phyloP scores from a whole-genome alignment of 2,329 filamentous ascomycete genomes.

The Fusarium praegraminearum region DNA sequence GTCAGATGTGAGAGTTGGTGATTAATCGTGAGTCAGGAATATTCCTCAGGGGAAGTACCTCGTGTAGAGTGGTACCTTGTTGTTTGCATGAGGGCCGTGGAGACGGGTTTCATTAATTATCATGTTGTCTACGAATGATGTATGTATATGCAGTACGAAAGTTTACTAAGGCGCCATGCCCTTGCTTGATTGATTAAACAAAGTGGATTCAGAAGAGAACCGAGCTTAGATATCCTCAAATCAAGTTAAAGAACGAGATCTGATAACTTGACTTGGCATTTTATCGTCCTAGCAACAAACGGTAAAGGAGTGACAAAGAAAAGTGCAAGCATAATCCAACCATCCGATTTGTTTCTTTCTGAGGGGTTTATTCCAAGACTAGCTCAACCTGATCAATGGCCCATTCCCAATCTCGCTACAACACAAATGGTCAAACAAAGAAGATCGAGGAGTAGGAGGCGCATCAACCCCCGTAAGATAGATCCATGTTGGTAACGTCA shows the following conservation, averaged over 20 bases:
- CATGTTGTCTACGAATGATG: conserved; percentile 28
- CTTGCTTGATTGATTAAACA: conserved; percentile 30
- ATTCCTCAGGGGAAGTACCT: conserved; percentile 4
- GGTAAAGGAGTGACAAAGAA: neutral
- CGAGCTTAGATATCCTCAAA: conserved; percentile 15
- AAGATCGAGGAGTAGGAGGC: conserved; percentile 5
- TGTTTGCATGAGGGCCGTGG: conserved; percentile 14
- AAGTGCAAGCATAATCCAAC: conserved; percentile 8
- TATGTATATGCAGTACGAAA: conserved; percentile 3
- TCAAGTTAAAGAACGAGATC: conserved; percentile 37
- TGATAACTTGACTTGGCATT: conserved; percentile 48
- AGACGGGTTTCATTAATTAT: conserved; percentile 33
- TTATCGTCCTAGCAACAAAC: conserved; percentile 40
- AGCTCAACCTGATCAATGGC: neutral
- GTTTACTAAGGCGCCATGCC: conserved; percentile 12
- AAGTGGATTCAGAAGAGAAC: conserved; percentile 19
- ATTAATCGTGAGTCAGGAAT: conserved; percentile 40
- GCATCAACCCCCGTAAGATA: neutral
- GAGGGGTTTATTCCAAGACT: neutral
- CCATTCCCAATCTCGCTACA: conserved; percentile 1
- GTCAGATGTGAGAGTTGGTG: conserved; percentile 20
- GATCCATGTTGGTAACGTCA: conserved; percentile 22
- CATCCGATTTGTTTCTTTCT: neutral
- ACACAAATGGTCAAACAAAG: neutral
- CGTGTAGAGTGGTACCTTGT: neutral